These are phyloP conservation scores for Floccularia luteovirens DNA, from an alignment of 768 basidiomycete genomes.

Conservation along the genomic window DNA sequence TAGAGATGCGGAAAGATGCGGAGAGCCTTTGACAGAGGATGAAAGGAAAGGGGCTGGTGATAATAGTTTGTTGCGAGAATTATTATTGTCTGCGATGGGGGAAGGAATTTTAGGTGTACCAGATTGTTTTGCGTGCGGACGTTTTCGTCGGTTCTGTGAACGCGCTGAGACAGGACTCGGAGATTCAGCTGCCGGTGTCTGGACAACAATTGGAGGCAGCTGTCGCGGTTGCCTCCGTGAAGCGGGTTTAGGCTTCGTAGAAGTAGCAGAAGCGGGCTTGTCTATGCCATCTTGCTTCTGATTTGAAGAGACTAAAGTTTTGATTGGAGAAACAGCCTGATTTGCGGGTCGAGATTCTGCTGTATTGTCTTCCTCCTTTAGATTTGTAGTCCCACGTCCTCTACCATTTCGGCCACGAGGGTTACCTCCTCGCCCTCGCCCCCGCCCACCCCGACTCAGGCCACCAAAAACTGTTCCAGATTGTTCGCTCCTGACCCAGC, in stretches of 20 bases:
- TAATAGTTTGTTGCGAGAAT: conserved; percentile 21
- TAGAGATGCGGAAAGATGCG: conserved; percentile 37
- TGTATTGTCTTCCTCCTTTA: conserved; percentile 7
- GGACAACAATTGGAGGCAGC: conserved; percentile 17
- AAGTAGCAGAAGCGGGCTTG: conserved; percentile 9
- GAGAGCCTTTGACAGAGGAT: conserved; percentile 44
- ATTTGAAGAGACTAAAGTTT: conserved; percentile 8
- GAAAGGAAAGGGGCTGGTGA: conserved; percentile 25
- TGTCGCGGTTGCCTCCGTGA: conserved; percentile 26
- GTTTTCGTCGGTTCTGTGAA: conserved; percentile 39
- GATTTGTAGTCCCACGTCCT: conserved; percentile 14
- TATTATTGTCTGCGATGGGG: conserved; percentile 22
- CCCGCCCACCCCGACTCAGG: conserved; percentile 25
- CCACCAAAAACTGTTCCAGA: conserved; percentile 41
- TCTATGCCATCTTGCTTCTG: conserved; percentile 13
- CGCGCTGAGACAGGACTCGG: conserved; percentile 24
- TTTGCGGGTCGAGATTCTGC: conserved; percentile 10
- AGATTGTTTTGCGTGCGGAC: conserved; percentile 31
- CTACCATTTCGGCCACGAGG: conserved; percentile 23
- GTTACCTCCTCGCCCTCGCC: conserved; percentile 24
- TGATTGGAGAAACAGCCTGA: conserved; percentile 10
- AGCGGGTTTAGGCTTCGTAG: conserved; percentile 18
- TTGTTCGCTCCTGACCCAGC: conserved; percentile 41
- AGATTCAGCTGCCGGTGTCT: conserved; percentile 12
- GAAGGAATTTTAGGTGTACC: conserved; percentile 22